Base-by-base conservation (phyloP, 1,284 basidiomycete species). In the Sphaerobolus stellatus region DNA sequence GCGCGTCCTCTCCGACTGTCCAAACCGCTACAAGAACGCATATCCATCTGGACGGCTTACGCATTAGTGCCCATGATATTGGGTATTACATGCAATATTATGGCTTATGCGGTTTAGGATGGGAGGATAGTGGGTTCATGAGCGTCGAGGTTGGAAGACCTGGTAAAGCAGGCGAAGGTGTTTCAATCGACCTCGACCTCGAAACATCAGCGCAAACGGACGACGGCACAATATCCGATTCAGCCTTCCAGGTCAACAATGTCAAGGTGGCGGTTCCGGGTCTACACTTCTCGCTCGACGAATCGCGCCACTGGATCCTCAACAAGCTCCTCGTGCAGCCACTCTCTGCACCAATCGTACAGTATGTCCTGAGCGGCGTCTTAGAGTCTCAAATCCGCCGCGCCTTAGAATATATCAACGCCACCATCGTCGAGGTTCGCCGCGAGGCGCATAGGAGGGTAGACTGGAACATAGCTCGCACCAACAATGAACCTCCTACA, bases 251-350 rank as follows among this genome's bases (percentile, higher is more conserved):
- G n/a, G 73, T 80, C 22, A 50, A 68, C 28, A 67, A 72, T 52
- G 74, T 78, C 8, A 60, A 64, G 28, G 67, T 72, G 1, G 60
- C 66, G 18, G 48, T 78, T 29, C 69, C 70, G 1, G 75, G 75
- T 1, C 65, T 80, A 7, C 59, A 58, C 9, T 68, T 81, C 53
- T 60, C 60, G 30, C 66, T 81, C 53, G 63, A 70, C 24, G 58
- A 71, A 44, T 78, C 73, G 56, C 68, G 68, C 50, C 79, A 82
- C 55, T 80, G 75, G 75, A 66, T 81, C 41, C 54, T 81, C 30
- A 81, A 80, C 61, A 73, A 71, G 34, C 52, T 75, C n/a, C 52
- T 78, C 8, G 54, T 79, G n/a, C 74, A 79, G 56, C 78, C 76
- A 1, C 66, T 80, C 14, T 70, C 74, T 0, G 74, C 70, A 4